These are phyloP conservation scores for Fragosphaeria purpurea DNA, from an alignment of 2,329 filamentous ascomycete species.

Conservation along the genomic window DNA sequence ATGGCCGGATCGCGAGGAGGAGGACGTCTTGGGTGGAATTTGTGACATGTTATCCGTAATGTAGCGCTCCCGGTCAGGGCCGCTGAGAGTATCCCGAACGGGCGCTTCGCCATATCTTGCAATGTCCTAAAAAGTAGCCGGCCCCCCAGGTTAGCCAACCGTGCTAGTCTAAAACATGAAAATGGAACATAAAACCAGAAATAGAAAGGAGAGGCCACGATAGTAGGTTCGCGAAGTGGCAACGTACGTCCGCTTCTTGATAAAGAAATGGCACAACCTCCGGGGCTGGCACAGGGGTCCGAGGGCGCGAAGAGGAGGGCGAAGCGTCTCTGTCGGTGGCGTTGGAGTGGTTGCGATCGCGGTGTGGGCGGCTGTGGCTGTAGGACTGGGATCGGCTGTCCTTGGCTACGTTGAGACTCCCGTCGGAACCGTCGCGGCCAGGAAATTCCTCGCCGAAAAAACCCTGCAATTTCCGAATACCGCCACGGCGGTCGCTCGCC, in stretches of 20 bases:
- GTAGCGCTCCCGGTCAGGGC: conserved; percentile 60
- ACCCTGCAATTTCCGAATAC: conserved; percentile 74
- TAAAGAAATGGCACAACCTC: conserved; percentile 98
- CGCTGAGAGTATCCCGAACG: conserved; percentile 58
- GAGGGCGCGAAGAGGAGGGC: conserved; percentile 64
- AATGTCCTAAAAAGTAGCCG: conserved; percentile 47
- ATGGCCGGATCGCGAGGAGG: conserved; percentile 49
- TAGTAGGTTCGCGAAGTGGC: neutral
- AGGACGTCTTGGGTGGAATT: conserved; percentile 50
- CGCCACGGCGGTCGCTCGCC: conserved; percentile 58
- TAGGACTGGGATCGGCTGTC: conserved; percentile 56
- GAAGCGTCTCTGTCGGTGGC: conserved; percentile 65
- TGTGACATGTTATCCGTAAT: conserved; percentile 36
- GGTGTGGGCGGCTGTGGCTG: conserved; percentile 47
- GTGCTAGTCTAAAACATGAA: conserved; percentile 12
- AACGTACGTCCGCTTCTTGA: conserved; percentile 68
- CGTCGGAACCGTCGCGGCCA: conserved; percentile 63
- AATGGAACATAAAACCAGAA: conserved; percentile 16
- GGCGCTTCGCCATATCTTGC: conserved; percentile 68
- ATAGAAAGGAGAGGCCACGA: conserved; percentile 6
- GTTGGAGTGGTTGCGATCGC: conserved; percentile 74
- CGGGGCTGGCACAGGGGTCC: conserved; percentile 77
- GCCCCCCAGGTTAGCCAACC: too few species aligned
- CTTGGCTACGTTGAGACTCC: conserved; percentile 47
- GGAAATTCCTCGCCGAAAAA: conserved; percentile 90